A percentile compares a stretch with the other conserved stretches of the same genome.
These are phyloP conservation scores for Asterionellopsis glacialis DNA, from an alignment of 108 stramenopile genomes.

Conservation along the genomic window DNA sequence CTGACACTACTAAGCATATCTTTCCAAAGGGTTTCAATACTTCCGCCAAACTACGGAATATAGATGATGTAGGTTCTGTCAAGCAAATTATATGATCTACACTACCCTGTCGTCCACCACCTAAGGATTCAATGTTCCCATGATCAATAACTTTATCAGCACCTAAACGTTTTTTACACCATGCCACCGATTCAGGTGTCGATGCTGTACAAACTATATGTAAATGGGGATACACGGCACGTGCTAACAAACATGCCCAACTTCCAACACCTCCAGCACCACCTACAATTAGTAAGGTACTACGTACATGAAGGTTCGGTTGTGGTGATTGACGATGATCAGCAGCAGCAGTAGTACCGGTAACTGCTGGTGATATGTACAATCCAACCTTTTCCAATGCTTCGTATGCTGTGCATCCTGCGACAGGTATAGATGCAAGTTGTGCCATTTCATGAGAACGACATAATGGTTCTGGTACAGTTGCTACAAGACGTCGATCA, in stretches of 20 bases:
- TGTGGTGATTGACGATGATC: not conserved
- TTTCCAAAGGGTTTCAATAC: conserved; percentile 43
- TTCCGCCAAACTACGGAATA: conserved; percentile 35
- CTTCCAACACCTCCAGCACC: conserved; percentile 55
- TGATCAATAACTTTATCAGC: conserved; percentile 25
- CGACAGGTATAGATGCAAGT: conserved; percentile 35
- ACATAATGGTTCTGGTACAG: conserved; percentile 7
- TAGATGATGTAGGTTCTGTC: conserved; percentile 30
- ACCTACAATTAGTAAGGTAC: conserved; percentile 32
- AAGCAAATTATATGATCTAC: conserved; percentile 48
- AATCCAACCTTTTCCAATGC: conserved; percentile 24
- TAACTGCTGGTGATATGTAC: not conserved
- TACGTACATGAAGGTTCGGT: not conserved
- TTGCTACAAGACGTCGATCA: conserved; percentile 11
- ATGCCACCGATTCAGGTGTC: conserved; percentile 16
- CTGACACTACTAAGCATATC: conserved; percentile 44
- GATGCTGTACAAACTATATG: conserved; percentile 40
- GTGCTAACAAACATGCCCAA: conserved; percentile 28
- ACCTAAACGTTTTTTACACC: conserved; percentile 28
- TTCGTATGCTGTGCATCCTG: conserved; percentile 48
- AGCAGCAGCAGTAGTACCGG: not conserved
- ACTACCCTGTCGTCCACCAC: conserved; percentile 33
- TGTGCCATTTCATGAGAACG: not conserved
- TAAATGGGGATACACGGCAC: conserved; percentile 25
- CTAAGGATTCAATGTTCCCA: conserved; percentile 16